These are phyloP conservation scores for Metschnikowia chrysomelidarum DNA, from an alignment of 805 yeast genomes.

Conservation along the genomic window DNA sequence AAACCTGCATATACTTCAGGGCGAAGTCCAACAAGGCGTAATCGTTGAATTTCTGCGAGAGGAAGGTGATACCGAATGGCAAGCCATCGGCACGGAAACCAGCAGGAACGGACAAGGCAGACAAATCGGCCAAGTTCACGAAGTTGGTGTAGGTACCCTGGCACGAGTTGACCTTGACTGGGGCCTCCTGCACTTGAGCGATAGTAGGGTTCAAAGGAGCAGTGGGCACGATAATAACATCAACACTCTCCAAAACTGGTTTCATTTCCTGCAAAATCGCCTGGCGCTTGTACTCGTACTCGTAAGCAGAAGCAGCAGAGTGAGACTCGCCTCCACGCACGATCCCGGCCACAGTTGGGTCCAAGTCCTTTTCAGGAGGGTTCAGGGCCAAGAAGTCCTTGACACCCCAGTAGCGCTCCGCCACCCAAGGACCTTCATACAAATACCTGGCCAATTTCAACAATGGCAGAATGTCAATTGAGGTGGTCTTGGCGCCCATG, in stretches of 20 bases:
- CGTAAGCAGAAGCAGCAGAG: conserved; percentile 81
- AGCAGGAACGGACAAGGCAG: conserved; percentile 88
- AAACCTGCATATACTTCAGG: conserved; percentile 55
- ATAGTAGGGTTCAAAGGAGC: conserved; percentile 90
- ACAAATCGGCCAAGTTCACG: conserved; percentile 89
- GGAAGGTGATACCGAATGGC: conserved; percentile 86
- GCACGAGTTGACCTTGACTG: conserved; percentile 75
- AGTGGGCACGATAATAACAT: conserved; percentile 86
- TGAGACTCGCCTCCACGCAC: conserved; percentile 75
- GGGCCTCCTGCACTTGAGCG: conserved; percentile 69
- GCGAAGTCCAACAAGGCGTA: conserved; percentile 87
- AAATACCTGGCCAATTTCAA: conserved; percentile 80
- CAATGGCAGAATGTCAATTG: conserved; percentile 71
- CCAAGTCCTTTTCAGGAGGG: conserved; percentile 70
- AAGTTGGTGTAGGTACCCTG: conserved; percentile 99
- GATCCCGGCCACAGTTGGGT: conserved; percentile 78
- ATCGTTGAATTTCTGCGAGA: conserved; percentile 82
- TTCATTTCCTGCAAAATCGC: conserved; percentile 67
- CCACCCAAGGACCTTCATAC: conserved; percentile 99
- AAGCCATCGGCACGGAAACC: conserved; percentile 83
- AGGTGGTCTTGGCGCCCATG: conserved; percentile 50
- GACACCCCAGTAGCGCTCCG: conserved; percentile 86
- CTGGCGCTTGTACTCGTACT: conserved; percentile 83
- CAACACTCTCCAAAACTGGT: conserved; percentile 54
- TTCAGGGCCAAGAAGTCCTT: conserved; percentile 66